A percentile compares a stretch with the other conserved stretches of the same genome.
Evolutionary conservation across 177 flowering plant genomes (phyloP).

Genomic region (Vitis hybrid): DNA sequence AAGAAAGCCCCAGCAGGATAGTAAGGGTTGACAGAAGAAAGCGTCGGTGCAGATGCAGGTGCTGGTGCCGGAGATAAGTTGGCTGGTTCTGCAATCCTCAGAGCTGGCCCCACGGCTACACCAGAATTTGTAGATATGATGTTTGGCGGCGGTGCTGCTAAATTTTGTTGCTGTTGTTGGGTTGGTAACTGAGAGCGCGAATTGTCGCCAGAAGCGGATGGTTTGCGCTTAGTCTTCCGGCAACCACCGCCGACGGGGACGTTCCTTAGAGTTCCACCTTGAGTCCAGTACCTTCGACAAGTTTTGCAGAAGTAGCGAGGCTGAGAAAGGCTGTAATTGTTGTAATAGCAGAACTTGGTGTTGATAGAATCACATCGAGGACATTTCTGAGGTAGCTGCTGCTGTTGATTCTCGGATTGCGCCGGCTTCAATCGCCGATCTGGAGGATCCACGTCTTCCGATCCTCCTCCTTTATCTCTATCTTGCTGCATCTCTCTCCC

Average conservation of each 20-base stretch:
- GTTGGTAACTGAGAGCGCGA: slow-evolving; percentile 7
- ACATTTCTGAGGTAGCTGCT: slow-evolving; percentile 32
- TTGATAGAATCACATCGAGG: slow-evolving; percentile 46
- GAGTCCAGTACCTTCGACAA: slow-evolving; percentile 47
- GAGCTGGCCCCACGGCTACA: neutral
- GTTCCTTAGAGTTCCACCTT: slow-evolving; percentile 45
- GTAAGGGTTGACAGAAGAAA: slow-evolving; percentile 7
- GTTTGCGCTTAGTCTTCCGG: slow-evolving; percentile 36
- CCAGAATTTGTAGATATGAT: neutral
- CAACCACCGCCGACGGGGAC: slow-evolving; percentile 53
- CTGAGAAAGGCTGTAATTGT: slow-evolving; percentile 49
- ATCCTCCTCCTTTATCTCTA: neutral
- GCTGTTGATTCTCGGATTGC: slow-evolving; percentile 22
- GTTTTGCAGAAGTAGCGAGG: slow-evolving; percentile 50
- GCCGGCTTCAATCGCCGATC: slow-evolving; percentile 15
- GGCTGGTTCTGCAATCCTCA: neutral
- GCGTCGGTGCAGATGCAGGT: neutral
- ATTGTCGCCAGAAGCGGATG: slow-evolving; percentile 11
- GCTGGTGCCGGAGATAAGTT: neutral
- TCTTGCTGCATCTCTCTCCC: slow-evolving; percentile 10
- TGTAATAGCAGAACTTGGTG: slow-evolving; percentile 50
- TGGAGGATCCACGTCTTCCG: slow-evolving; percentile 5
- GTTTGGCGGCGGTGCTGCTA: neutral
- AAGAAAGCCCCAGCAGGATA: slow-evolving; percentile 31
- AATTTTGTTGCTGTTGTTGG: slow-evolving; percentile 1